Evolutionary conservation across 2,329 filamentous ascomycete genomes (phyloP), one percentile per base, ranked within the genome.

Genomic region (Emergomyces orientalis): DNA sequence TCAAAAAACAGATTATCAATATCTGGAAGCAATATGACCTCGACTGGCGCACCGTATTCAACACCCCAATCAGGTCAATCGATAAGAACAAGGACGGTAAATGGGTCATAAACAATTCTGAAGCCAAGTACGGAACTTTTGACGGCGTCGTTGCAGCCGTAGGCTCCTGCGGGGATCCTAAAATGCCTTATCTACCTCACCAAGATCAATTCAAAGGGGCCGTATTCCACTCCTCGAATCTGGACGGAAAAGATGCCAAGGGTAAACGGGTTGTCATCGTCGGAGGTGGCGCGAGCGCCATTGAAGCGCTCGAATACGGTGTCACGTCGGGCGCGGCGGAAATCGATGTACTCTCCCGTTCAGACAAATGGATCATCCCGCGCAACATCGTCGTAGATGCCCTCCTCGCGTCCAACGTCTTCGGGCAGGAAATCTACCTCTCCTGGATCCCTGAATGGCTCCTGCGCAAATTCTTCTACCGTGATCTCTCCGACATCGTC

Each of bases 291-390:
- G 90, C 90, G 17, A 90, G 86, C 61, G 90, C 90, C 2, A 87
- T 95, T 4, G 90, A 95, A 72, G 89, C 89, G 0, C 80, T 95
- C 32, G 90, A 95, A 70, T 95, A 90, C 68, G 89, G 89, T 0
- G 83, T 86, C 13, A 78, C 84, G 14, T 82, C 85, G 51, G 81
- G 85, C 3, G 90, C 89, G 0, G 77, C 79, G 8, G 85, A 90
- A 69, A 86, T 87, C 0, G 86, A 86, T 63, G 86, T 95, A 37
- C 81, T 95, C 11, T 85, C 90, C 0, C 82, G 90, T 27, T 89
- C 86, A 17, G 89, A 93, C 69, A 94, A 93, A 73, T 93, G 89
- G 90, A 90, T 94, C 65, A 92, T 93, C 60, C 90, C 90, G 0
- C 83, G 91, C 9, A 94, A 95, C 67, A 79, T 89, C 0, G 58